Conservation (phyloP, 2,329 filamentous ascomycete species). For the Phyllosticta paracitricarpa region DNA sequence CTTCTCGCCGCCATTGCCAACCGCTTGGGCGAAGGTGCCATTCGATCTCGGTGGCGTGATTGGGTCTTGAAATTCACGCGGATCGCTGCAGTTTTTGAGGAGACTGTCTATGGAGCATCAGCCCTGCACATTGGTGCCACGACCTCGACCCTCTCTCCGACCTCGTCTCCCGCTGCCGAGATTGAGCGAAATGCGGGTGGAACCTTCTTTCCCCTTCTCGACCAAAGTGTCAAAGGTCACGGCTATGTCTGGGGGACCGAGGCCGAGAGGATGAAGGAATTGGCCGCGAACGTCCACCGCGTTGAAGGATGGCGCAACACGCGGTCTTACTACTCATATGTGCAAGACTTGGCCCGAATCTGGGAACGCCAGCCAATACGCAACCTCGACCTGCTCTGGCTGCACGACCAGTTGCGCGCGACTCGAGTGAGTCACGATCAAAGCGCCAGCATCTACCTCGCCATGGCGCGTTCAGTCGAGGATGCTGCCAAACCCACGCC, state of each 20-base stretch:
- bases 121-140: slow-evolving; percentile 77
- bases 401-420: slow-evolving; percentile 81
- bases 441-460: slow-evolving; percentile 75
- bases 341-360: slow-evolving; percentile 46
- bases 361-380: slow-evolving; percentile 52
- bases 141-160: slow-evolving; percentile 26
- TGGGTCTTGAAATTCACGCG: slow-evolving; percentile 94
- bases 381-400: slow-evolving; percentile 78
- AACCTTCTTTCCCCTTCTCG: slow-evolving; percentile 12
- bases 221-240: slow-evolving; percentile 58
- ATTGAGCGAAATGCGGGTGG: not conserved
- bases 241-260: slow-evolving; percentile 95
- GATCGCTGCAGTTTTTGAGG: slow-evolving; percentile 87
- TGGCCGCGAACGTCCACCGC: slow-evolving; percentile 81
- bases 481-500: slow-evolving; percentile 17
- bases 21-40: slow-evolving; percentile 74
- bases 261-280: slow-evolving; percentile 65
- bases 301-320: slow-evolving; percentile 98
- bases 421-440: slow-evolving; percentile 68
- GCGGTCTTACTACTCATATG: slow-evolving; percentile 88
- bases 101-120: slow-evolving; percentile 87
- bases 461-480: slow-evolving; percentile 63
- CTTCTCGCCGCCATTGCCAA: slow-evolving; percentile 75
- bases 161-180: slow-evolving; percentile 4
- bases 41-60: slow-evolving; percentile 84